Conservation (phyloP, 257 asterid genomes). For the Solanum chmielewskii region DNA sequence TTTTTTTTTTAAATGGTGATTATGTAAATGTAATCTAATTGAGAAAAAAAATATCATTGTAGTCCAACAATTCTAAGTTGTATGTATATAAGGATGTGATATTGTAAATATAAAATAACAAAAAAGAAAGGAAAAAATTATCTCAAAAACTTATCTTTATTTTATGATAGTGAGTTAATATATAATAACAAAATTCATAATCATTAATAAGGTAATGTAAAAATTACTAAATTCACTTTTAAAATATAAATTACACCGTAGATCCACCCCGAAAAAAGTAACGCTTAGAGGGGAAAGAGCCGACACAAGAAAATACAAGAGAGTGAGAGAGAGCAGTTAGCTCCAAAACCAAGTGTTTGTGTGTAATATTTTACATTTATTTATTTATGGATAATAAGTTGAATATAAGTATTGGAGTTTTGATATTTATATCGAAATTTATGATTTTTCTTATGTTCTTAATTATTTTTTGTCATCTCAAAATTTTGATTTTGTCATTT, state of each 20-base stretch:
- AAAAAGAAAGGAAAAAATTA: background rate
- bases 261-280: background rate
- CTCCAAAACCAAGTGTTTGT: background rate
- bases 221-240: background rate
- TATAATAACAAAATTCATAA: background rate
- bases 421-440: too few species aligned
- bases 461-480: background rate
- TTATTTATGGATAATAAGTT: background rate
- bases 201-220: background rate
- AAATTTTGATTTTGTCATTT: background rate
- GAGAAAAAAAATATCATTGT: background rate
- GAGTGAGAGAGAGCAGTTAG: background rate
- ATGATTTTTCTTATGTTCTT: background rate
- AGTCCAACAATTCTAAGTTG: background rate
- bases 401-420: background rate
- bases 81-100: background rate
- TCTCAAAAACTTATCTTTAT: background rate
- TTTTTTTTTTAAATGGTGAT: too few species aligned
- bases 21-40: background rate
- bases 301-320: conserved; percentile 2
- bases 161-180: background rate
- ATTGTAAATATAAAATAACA: background rate
- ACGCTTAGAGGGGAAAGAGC: background rate
- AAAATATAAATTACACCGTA: background rate
- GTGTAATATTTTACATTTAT: background rate